phyloP scores from a whole-genome alignment of 805 yeast species.

The Pichia paraexigua region DNA sequence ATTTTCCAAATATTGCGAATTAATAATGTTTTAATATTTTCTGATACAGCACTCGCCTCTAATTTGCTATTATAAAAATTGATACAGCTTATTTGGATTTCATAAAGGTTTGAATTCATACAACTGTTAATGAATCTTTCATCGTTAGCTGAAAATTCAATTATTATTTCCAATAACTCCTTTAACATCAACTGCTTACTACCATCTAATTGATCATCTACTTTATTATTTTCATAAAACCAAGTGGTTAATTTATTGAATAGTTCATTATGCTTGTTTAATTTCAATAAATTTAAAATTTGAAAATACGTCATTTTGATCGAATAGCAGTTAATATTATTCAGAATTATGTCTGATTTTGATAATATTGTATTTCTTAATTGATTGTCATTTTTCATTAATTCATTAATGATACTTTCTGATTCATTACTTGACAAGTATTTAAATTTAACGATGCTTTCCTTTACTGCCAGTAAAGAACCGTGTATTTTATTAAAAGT shows the following conservation, averaged over 20 bases:
- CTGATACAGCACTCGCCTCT: not conserved
- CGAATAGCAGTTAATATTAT: slow-evolving; percentile 13
- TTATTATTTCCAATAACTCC: slow-evolving; percentile 25
- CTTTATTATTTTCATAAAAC: slow-evolving; percentile 28
- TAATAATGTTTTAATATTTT: slow-evolving; percentile 1
- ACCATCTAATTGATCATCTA: slow-evolving; percentile 34
- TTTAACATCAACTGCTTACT: slow-evolving; percentile 40
- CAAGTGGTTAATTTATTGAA: slow-evolving; percentile 27
- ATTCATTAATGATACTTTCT: not conserved
- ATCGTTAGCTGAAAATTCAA: slow-evolving; percentile 14
- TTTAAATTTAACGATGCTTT: slow-evolving; percentile 19
- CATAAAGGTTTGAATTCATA: slow-evolving; percentile 33
- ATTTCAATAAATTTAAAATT: slow-evolving; percentile 6
- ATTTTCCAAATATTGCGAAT: slow-evolving; percentile 20
- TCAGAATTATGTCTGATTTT: slow-evolving; percentile 14
- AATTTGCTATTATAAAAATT: slow-evolving; percentile 19
- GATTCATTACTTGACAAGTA: slow-evolving; percentile 1
- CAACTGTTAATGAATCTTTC: slow-evolving; percentile 25
- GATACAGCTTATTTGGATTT: slow-evolving; percentile 38
- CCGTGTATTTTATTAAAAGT: slow-evolving; percentile 55
- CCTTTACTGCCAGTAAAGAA: slow-evolving; percentile 39
- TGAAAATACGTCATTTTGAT: slow-evolving; percentile 20
- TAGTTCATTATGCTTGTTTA: not conserved
- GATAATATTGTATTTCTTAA: slow-evolving; percentile 9
- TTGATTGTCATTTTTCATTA: not conserved